Evolutionary conservation across 345 rosid genomes (phyloP).

Genomic region (Balakata baccata): DNA sequence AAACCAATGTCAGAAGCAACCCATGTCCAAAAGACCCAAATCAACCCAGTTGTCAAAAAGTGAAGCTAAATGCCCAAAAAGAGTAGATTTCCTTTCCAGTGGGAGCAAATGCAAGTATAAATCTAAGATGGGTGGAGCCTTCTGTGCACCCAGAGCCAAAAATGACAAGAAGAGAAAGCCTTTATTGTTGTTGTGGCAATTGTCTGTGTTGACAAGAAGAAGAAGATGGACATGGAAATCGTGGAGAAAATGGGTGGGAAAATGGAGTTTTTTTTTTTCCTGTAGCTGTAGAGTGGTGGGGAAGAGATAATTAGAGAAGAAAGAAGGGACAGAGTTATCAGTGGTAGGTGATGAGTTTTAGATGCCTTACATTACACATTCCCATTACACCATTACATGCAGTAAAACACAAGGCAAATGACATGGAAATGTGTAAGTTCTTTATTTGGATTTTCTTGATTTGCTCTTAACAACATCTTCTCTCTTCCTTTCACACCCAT

Average conservation of each 20-base stretch:
- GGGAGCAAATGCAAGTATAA: slow-evolving; percentile 31
- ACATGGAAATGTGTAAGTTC: slow-evolving; percentile 11
- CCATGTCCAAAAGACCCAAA: slow-evolving; percentile 23
- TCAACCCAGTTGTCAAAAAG: slow-evolving; percentile 31
- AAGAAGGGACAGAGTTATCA: slow-evolving; percentile 73
- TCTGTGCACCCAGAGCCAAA: slow-evolving; percentile 43
- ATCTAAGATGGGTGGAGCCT: slow-evolving; percentile 75
- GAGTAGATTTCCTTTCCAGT: slow-evolving; percentile 24
- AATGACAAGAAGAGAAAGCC: slow-evolving; percentile 32
- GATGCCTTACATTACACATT: slow-evolving; percentile 15
- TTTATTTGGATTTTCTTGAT: slow-evolving; percentile 5
- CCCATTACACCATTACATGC: not conserved
- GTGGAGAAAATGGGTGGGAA: slow-evolving; percentile 11
- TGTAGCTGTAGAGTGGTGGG: slow-evolving; percentile 19
- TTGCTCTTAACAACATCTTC: slow-evolving; percentile 12
- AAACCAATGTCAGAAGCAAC: slow-evolving; percentile 7
- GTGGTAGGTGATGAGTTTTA: slow-evolving; percentile 65
- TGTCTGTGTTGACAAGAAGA: not conserved
- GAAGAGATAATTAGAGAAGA: not conserved
- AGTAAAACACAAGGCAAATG: slow-evolving; percentile 18
- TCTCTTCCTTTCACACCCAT: not conserved
- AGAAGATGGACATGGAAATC: slow-evolving; percentile 29
- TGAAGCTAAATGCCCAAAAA: slow-evolving; percentile 30
- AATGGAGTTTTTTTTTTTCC: not conserved
- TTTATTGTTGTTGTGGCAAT: slow-evolving; percentile 11